phyloP scores from a whole-genome alignment of 148 eudicot species.

The Selenicereus undatus region DNA sequence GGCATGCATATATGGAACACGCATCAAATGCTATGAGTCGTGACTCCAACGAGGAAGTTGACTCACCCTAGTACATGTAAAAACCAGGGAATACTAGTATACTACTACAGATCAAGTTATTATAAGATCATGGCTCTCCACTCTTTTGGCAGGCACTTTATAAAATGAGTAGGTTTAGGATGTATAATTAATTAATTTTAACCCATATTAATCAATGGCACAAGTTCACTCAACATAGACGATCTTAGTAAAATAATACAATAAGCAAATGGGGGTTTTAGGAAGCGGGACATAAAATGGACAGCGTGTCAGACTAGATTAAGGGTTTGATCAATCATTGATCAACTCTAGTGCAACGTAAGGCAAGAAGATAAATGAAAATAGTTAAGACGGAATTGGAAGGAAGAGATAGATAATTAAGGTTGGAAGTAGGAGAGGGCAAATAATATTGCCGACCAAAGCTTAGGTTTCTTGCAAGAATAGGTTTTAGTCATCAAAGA shows the following conservation, averaged over 20 bases:
- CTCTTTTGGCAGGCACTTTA: background rate
- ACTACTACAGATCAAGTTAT: conserved; percentile 6
- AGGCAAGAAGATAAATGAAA: background rate
- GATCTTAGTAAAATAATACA: too few species aligned
- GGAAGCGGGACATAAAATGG: conserved; percentile 19
- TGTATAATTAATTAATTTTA: background rate
- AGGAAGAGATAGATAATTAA: background rate
- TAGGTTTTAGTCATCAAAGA: conserved; percentile 34
- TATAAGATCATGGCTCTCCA: conserved; percentile 17
- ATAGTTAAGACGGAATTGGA: background rate
- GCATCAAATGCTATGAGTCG: background rate
- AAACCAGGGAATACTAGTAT: background rate
- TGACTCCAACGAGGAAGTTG: conserved; percentile 5
- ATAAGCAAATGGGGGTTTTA: background rate
- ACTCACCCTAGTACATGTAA: conserved; percentile 14
- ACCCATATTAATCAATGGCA: conserved; percentile 6
- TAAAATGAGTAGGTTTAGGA: background rate
- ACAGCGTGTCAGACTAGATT: conserved; percentile 29
- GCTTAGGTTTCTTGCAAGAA: conserved; percentile 44
- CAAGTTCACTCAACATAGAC: conserved; percentile 6
- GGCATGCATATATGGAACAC: conserved; percentile 12
- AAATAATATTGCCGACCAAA: conserved; percentile 43
- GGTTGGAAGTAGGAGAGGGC: conserved; percentile 7
- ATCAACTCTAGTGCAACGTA: background rate
- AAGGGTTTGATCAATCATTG: conserved; percentile 13